Conservation (phyloP, 2,329 filamentous ascomycete species). For the Nigrograna mackinnonii region DNA sequence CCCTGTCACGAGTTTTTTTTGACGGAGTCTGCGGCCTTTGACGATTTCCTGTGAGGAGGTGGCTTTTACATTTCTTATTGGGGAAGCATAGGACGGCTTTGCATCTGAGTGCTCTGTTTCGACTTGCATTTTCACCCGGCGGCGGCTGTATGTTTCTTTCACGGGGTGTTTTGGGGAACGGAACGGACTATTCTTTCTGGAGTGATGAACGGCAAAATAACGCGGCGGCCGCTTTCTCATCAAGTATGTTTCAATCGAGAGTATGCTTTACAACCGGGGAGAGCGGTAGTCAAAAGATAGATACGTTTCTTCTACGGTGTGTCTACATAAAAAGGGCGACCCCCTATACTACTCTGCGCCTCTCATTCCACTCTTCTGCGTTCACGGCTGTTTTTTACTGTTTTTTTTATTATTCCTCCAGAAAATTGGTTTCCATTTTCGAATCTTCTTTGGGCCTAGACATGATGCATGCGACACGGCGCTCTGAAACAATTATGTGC, state of each 20-base stretch:
- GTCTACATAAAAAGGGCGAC: too few species aligned
- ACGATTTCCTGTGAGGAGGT: conserved; percentile 29
- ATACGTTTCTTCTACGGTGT: too few species aligned
- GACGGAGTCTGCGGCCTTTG: conserved; percentile 14
- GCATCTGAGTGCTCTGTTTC: conserved; percentile 31
- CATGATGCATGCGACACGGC: conserved; percentile 28
- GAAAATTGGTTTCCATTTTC: too few species aligned
- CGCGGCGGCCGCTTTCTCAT: conserved; percentile 4
- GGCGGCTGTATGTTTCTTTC: conserved; percentile 42
- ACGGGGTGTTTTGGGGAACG: conserved; percentile 29
- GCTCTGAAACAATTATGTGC: conserved; percentile 31
- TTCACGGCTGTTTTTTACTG: too few species aligned
- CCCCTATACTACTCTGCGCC: too few species aligned
- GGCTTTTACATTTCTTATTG: conserved; percentile 20
- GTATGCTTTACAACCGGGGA: too few species aligned
- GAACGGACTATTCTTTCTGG: conserved; percentile 8
- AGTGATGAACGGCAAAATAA: conserved; percentile 16
- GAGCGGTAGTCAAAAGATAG: too few species aligned
- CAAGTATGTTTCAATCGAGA: conserved; percentile 1
- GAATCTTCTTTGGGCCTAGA: conserved; percentile 24
- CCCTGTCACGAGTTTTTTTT: conserved; percentile 10
- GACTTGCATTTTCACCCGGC: conserved; percentile 41
- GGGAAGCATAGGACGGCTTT: conserved; percentile 27
- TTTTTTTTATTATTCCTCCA: too few species aligned
- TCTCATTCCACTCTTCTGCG: too few species aligned